Evolutionary conservation across 495 filamentous ascomycete species (phyloP).

Genomic region (Pyrenula massariospora): DNA sequence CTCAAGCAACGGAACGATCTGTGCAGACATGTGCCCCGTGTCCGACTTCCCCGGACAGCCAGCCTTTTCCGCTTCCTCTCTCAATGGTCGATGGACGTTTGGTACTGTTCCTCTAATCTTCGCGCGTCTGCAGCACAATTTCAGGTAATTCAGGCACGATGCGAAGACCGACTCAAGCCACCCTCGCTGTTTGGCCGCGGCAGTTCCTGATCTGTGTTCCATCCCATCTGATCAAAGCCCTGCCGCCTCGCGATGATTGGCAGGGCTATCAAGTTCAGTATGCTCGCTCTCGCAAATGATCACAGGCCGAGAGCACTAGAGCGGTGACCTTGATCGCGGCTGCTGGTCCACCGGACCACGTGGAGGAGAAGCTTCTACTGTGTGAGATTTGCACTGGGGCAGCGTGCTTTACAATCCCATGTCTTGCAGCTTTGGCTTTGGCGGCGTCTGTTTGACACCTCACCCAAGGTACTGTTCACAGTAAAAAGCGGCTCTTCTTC

Average conservation of each 20-base stretch:
- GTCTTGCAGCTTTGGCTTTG: neutral
- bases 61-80: too few species aligned
- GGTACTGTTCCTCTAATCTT: too few species aligned
- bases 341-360: too few species aligned
- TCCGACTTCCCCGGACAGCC: too few species aligned
- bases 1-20: neutral
- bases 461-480: neutral
- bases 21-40: neutral
- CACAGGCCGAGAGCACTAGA: neutral
- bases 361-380: neutral
- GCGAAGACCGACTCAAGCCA: too few species aligned
- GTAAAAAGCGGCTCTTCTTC: neutral
- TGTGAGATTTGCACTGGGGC: neutral
- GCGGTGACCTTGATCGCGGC: too few species aligned
- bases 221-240: neutral
- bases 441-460: neutral
- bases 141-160: too few species aligned
- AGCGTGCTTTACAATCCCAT: neutral
- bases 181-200: neutral
- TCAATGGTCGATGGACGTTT: too few species aligned
- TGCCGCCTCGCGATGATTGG: neutral
- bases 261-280: neutral
- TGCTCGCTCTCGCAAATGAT: neutral
- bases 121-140: too few species aligned
- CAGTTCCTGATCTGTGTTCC: neutral